Percentiles rank a stretch among this genome's conserved stretches.
phyloP scores from a whole-genome alignment of 2,329 filamentous ascomycete genomes.

The Teratosphaeriaceae sp. region DNA sequence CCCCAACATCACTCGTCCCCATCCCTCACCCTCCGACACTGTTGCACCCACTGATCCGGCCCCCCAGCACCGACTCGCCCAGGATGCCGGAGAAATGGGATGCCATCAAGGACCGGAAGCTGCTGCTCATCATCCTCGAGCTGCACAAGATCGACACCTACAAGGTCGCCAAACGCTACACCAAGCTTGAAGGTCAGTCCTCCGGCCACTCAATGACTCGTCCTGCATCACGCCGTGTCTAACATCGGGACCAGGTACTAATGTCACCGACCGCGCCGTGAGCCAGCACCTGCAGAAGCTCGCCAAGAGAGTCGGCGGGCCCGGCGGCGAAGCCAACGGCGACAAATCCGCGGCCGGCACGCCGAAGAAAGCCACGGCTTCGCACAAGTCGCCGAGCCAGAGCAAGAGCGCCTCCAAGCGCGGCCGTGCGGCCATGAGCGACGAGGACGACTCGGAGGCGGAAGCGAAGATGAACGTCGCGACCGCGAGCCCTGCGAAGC shows the following conservation, averaged over 20 bases:
- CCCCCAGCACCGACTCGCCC: conserved; percentile 10
- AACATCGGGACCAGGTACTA: too few relatives aligned
- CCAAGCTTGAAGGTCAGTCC: conserved; percentile 10
- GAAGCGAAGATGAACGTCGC: conserved; percentile 4
- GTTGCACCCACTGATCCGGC: too few relatives aligned
- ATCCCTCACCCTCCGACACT: too few relatives aligned
- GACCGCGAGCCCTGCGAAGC: not conserved
- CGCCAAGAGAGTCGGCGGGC: conserved; percentile 3
- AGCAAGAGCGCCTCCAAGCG: conserved; percentile 13
- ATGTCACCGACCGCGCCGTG: conserved; percentile 14
- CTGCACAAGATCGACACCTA: conserved; percentile 11
- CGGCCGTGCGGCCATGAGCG: conserved; percentile 12
- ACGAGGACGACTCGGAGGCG: conserved; percentile 21
- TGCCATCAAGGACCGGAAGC: conserved; percentile 15
- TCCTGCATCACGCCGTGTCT: too few relatives aligned
- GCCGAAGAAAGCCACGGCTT: too few relatives aligned
- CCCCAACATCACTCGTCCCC: not conserved
- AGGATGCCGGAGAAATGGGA: conserved; percentile 20
- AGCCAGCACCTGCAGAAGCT: conserved; percentile 17
- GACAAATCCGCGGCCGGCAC: conserved; percentile 6
- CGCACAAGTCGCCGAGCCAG: conserved; percentile 1
- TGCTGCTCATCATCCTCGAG: conserved; percentile 18
- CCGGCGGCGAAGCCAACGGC: not conserved
- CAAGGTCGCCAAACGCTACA: conserved; percentile 12
- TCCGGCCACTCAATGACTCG: too few relatives aligned